Evolutionary conservation across 2,329 filamentous ascomycete genomes (phyloP).

Genomic region (Amauroascus niger): DNA sequence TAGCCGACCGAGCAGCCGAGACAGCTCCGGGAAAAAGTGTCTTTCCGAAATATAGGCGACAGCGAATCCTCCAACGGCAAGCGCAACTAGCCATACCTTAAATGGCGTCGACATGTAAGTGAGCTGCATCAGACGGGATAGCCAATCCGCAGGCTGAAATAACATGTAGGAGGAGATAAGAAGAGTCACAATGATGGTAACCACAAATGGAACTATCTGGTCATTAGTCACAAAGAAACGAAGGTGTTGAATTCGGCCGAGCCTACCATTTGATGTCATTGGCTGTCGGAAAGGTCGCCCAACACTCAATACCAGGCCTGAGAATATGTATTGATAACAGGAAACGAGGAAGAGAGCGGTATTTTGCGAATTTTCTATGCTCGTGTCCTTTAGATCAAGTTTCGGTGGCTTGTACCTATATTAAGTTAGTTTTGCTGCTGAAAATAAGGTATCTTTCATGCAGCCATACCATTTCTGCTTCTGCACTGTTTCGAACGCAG

Average conservation of each 20-base stretch:
- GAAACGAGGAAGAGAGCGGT: constrained; percentile 81
- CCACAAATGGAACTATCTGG: constrained; percentile 64
- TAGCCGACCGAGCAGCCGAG: constrained; percentile 54
- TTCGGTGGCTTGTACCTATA: constrained; percentile 66
- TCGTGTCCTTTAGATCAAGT: constrained; percentile 66
- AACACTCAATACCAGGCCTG: constrained; percentile 81
- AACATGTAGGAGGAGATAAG: constrained; percentile 70
- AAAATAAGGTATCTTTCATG: background rate
- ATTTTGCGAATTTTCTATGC: constrained; percentile 86
- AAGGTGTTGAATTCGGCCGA: background rate
- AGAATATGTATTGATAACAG: constrained; percentile 90
- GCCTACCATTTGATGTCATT: constrained; percentile 67
- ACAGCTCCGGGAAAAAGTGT: constrained; percentile 58
- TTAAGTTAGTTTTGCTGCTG: background rate
- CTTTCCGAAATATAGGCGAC: constrained; percentile 64
- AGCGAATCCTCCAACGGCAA: constrained; percentile 61
- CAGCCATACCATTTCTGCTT: constrained; percentile 66
- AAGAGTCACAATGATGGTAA: constrained; percentile 61
- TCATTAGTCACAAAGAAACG: constrained; percentile 20
- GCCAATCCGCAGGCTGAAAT: constrained; percentile 58
- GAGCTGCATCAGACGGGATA: constrained; percentile 71
- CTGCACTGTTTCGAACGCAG: constrained; percentile 64
- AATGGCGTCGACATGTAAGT: constrained; percentile 66
- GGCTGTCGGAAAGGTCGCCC: constrained; percentile 79
- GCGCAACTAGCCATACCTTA: constrained; percentile 57